Base-by-base conservation (phyloP, 192 early-diverging fungal species). In the Coemansia sp. region DNA sequence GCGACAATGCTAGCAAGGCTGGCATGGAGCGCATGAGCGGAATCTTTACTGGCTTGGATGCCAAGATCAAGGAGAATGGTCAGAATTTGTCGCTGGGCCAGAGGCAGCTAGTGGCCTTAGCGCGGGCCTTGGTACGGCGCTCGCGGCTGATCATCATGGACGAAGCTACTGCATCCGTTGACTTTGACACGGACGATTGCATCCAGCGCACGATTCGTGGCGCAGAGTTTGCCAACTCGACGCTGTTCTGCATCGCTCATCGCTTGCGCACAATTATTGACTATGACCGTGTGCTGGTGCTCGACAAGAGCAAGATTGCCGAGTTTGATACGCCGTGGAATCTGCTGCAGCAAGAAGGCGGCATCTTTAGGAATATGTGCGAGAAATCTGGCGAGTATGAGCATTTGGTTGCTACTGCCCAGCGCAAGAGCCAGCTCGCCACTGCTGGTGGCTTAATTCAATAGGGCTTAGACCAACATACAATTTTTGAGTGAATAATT, bases 231-330 rank as follows among this genome's bases (percentile, higher is more conserved):
- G 74, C 78, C 36, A 70, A 88, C 48, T 85, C 88, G 4, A 92
- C 96, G 0, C 69, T 98, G 35, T 70, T 98, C 23, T 90, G 88
- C 53, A 93, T 98, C 71, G 96, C 96, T 7, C 96, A 98, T 70
- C 86, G 94, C 39, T 70, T 94, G 57, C 82, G 88, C 58, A 94
- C 94, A 0, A 86, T 96, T n/a, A n/a, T n/a, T n/a, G n/a, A n/a
- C n/a, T n/a, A n/a, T n/a, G n/a, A n/a, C n/a, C n/a, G n/a, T n/a
- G 85, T 95, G 26, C 64, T 94, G 58, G 93, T 96, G 9, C 61
- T 94, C 68, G 90, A 92, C 67, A 83, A 84, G 24, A 95, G 95
- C 9, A 63, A 79, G 21, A 66, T 96, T 3, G 86, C 86, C 7
- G 95, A 97, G 67, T 94, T 86, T 85, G 95, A 92, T 67, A 85